phyloP scores from a whole-genome alignment of 441 rosid species.

The Cnidoscolus chayamansa region DNA sequence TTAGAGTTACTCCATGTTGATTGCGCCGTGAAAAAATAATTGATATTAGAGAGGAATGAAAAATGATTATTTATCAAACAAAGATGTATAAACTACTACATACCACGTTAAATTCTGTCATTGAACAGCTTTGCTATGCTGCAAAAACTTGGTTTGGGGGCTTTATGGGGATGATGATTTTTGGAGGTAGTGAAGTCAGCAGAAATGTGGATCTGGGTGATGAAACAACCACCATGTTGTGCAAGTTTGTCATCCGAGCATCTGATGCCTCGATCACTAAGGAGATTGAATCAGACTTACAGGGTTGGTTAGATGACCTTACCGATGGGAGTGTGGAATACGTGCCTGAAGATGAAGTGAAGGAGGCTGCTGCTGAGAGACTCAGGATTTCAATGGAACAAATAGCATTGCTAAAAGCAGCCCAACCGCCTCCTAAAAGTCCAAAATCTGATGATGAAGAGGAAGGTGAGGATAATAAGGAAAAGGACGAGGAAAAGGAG shows the following conservation, averaged over 20 bases:
- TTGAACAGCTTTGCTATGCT: constrained; percentile 81
- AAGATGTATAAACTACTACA: not conserved
- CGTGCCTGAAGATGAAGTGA: constrained; percentile 97
- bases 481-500: constrained; percentile 25
- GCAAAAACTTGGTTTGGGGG: constrained; percentile 99
- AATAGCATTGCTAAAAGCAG: constrained; percentile 88
- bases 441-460: constrained; percentile 55
- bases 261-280: constrained; percentile 91
- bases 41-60: not conserved
- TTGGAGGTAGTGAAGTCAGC: constrained; percentile 99
- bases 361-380: constrained; percentile 81
- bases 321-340: constrained; percentile 90
- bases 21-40: not conserved
- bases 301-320: constrained; percentile 95
- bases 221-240: constrained; percentile 93
- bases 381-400: constrained; percentile 93
- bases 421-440: constrained; percentile 65
- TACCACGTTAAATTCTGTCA: constrained; percentile 13
- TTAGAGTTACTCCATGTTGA: not conserved
- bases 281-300: constrained; percentile 85
- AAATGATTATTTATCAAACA: not conserved
- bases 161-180: constrained; percentile 87
- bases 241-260: constrained; percentile 96
- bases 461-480: constrained; percentile 27
- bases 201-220: constrained; percentile 96